These are phyloP conservation scores for Petunia hybrid DNA, from an alignment of 305 asterid species.

Conservation along the genomic window DNA sequence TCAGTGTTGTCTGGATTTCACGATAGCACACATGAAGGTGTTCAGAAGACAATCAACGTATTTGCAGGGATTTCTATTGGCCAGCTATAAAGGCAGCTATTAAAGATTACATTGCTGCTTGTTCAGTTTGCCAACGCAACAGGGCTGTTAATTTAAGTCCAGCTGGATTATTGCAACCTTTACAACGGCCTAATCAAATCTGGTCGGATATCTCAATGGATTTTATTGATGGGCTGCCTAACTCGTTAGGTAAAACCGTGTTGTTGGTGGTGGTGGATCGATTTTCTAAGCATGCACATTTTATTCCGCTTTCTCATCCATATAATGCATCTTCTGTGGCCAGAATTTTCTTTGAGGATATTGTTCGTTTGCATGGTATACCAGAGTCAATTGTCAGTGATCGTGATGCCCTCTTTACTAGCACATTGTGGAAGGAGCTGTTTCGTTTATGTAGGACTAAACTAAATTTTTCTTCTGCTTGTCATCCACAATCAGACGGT, in stretches of 20 bases:
- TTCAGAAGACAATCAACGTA: background rate
- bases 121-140: background rate
- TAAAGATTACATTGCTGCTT: background rate
- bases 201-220: constrained; percentile 27
- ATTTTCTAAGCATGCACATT: constrained; percentile 23
- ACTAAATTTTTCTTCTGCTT: constrained; percentile 8
- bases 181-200: background rate
- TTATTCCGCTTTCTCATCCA: background rate
- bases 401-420: constrained; percentile 31
- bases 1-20: too few relatives aligned
- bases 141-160: background rate
- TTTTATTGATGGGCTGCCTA: background rate
- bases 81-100: background rate
- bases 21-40: background rate
- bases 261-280: constrained; percentile 11
- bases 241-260: background rate
- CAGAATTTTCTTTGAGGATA: background rate
- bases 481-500: constrained; percentile 27
- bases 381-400: constrained; percentile 37
- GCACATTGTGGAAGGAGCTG: constrained; percentile 30
- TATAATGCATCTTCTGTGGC: background rate
- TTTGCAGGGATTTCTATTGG: background rate
- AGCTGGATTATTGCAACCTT: background rate
- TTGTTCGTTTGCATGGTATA: constrained; percentile 21
- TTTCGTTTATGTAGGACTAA: constrained; percentile 32